phyloP scores from a whole-genome alignment of 768 basidiomycete genomes.

The Leccinum truebloodii region DNA sequence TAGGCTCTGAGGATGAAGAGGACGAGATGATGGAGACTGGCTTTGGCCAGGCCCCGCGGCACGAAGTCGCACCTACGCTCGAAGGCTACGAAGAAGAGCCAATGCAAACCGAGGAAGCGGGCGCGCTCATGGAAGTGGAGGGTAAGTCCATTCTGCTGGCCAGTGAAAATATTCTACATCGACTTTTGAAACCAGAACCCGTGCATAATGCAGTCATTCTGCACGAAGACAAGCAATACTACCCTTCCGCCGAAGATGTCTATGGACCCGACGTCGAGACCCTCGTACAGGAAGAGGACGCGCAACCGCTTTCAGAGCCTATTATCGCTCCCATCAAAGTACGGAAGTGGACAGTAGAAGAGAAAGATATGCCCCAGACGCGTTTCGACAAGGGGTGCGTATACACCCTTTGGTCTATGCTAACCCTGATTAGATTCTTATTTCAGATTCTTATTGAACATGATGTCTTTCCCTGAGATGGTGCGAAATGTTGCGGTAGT shows the following conservation, averaged over 20 bases:
- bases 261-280: slow-evolving; percentile 96
- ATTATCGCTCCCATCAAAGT: slow-evolving; percentile 95
- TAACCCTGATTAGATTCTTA: slow-evolving; percentile 11
- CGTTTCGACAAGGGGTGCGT: slow-evolving; percentile 95
- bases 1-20: slow-evolving; percentile 76
- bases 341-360: slow-evolving; percentile 91
- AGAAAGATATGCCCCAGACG: slow-evolving; percentile 94
- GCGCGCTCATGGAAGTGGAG: slow-evolving; percentile 83
- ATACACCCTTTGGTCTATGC: background rate
- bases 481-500: slow-evolving; percentile 95
- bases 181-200: slow-evolving; percentile 53
- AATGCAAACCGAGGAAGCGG: slow-evolving; percentile 54
- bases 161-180: slow-evolving; percentile 3
- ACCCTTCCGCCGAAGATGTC: slow-evolving; percentile 87
- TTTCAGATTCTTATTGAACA: slow-evolving; percentile 83
- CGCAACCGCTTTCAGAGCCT: slow-evolving; percentile 92
- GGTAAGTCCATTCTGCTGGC: slow-evolving; percentile 44
- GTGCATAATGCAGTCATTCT: slow-evolving; percentile 81
- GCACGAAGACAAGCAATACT: slow-evolving; percentile 98
- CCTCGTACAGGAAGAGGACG: slow-evolving; percentile 96
- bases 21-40: slow-evolving; percentile 57
- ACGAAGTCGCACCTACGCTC: slow-evolving; percentile 53
- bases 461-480: slow-evolving; percentile 91
- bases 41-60: slow-evolving; percentile 40
- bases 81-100: slow-evolving; percentile 83